Conservation (phyloP, 2,329 filamentous ascomycete genomes). For the Aureobasidium mangrovei region DNA sequence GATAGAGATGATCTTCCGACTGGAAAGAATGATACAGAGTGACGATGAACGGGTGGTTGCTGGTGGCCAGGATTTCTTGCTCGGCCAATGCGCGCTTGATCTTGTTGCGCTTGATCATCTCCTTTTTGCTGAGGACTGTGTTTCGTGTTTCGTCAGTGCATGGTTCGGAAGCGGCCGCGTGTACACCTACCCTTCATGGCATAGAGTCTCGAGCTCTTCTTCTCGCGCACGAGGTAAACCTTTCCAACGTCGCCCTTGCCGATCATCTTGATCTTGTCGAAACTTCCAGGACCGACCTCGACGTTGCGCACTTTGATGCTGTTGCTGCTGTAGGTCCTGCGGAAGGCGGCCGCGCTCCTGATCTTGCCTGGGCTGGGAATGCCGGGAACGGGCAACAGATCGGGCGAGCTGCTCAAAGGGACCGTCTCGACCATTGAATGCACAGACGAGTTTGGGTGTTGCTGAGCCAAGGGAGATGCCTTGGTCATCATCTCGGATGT, state of each 20-base stretch:
- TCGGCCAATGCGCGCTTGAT: conserved; percentile 97
- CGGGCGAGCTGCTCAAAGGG: conserved; percentile 23
- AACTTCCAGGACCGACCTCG: conserved; percentile 88
- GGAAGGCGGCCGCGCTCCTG: conserved; percentile 62
- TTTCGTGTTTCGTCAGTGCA: not conserved
- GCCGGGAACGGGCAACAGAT: conserved; percentile 29
- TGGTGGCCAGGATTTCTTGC: conserved; percentile 95
- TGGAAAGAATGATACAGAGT: conserved; percentile 98
- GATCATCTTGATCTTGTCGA: conserved; percentile 99
- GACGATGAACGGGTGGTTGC: conserved; percentile 98
- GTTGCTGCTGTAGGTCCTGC: conserved; percentile 96
- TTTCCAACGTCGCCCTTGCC: conserved; percentile 98
- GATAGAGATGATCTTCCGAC: conserved; percentile 93
- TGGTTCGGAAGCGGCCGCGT: not conserved
- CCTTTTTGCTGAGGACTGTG: conserved; percentile 93
- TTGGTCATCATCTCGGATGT: conserved; percentile 85
- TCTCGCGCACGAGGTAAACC: conserved; percentile 93
- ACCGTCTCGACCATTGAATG: conserved; percentile 46
- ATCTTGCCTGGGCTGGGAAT: conserved; percentile 56
- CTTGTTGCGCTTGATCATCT: conserved; percentile 99
- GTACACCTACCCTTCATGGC: conserved; percentile 83
- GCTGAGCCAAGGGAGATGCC: conserved; percentile 33
- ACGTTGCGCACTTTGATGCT: conserved; percentile 98
- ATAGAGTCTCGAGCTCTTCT: conserved; percentile 91
- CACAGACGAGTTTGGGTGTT: conserved; percentile 34